Base-by-base conservation (phyloP, 164 flowering plant genomes). In the Platanus orientalis region DNA sequence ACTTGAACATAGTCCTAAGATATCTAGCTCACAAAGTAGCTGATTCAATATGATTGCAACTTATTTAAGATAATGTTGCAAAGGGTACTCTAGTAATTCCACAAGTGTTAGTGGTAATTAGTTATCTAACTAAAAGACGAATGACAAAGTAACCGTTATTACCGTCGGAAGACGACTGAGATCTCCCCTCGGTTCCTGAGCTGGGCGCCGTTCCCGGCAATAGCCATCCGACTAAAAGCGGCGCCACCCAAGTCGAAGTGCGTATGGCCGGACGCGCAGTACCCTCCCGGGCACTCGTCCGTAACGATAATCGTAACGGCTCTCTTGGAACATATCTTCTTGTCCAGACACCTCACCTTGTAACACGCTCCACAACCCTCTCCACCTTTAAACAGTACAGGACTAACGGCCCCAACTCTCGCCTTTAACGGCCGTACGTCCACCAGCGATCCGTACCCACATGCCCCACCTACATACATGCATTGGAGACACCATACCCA, bases 351-450 rank as follows among this genome's bases (percentile, higher is more conserved):
- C 73, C 67, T 80, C 24, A 95, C 97, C 54, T 92, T 95, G 78
- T 85, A 95, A 68, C 99, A 95, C 0, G 94, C 96, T 17, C 99
- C 99, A 57, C 99, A 95, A 7, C 97, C 99, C 63, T 81, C 97
- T 1, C 99, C 99, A 16, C 57, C 71, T 69, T 77, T 82, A 78
- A 92, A 95, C 32, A 95, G 78, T 6, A 82, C 75, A 4, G 94
- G 91, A 60, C 96, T 86, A 71, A 90, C 97, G 10, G 99, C 97
- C n/a, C 96, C 96, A 2, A 90, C 97, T 54, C 97, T 58, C 0
- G 97, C 87, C 74, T 70, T 74, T 39, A 85, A 65, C 32, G 97
- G 99, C 74, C 71, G 79, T 65, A 88, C 96, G 58, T 89, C 96
- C 78, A 95, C 99, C 58, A 92, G n/a, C 0, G 88, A 60, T 1